Conservation (phyloP, 805 yeast genomes). For the Starmerella ratchasimensis region DNA sequence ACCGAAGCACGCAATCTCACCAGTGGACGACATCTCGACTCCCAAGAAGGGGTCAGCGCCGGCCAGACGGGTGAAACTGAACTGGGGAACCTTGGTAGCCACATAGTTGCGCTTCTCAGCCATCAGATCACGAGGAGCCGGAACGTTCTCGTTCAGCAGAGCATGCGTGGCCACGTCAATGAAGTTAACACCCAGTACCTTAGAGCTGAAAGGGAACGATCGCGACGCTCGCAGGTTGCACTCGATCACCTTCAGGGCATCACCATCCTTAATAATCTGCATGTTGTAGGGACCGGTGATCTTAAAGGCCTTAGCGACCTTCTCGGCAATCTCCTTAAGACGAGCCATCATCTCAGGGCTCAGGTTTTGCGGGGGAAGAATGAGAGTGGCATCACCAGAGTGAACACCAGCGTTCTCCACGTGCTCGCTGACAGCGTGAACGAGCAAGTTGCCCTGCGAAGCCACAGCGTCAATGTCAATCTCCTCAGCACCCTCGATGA, state of each 20-base stretch:
- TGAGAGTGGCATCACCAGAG: conserved; percentile 95
- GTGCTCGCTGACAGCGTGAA: conserved; percentile 94
- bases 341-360: conserved; percentile 53
- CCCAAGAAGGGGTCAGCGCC: conserved; percentile 99
- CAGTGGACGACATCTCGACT: conserved; percentile 98
- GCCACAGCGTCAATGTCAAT: conserved; percentile 98
- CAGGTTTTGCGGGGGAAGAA: conserved; percentile 79
- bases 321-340: conserved; percentile 76
- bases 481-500: conserved; percentile 90
- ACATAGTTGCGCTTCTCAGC: conserved; percentile 59
- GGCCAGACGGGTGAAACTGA: conserved; percentile 93
- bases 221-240: conserved; percentile 98
- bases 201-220: conserved; percentile 97
- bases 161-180: conserved; percentile 91
- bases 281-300: conserved; percentile 97
- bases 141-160: conserved; percentile 49
- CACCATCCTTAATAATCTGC: conserved; percentile 93
- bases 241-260: conserved; percentile 93
- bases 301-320: conserved; percentile 87
- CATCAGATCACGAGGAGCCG: conserved; percentile 84
- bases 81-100: conserved; percentile 96
- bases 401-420: conserved; percentile 98
- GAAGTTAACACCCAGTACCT: conserved; percentile 88
- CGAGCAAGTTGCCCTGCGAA: conserved; percentile 68
- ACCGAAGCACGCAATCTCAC: conserved; percentile 98